These are phyloP conservation scores for Talaromyces proteolyticus DNA, from an alignment of 495 filamentous ascomycete genomes.

Conservation along the genomic window DNA sequence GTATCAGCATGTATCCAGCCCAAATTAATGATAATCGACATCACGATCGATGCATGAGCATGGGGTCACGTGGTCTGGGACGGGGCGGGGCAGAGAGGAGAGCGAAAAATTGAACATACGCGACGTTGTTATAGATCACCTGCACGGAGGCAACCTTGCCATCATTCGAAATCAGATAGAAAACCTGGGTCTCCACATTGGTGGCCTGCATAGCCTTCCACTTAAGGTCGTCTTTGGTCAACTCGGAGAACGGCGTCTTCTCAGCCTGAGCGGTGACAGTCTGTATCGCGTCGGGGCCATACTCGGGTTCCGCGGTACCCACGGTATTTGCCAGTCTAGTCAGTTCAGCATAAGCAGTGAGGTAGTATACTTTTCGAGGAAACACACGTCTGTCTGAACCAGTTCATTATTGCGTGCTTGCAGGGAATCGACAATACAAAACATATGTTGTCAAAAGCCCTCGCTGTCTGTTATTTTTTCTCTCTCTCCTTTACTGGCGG, in stretches of 20 bases:
- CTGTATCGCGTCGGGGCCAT: slow-evolving; percentile 69
- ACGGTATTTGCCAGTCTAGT: slow-evolving; percentile 68
- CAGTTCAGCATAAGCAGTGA: background rate
- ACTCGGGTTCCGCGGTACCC: slow-evolving; percentile 78
- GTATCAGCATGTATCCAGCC: slow-evolving; percentile 23
- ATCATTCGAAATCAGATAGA: slow-evolving; percentile 65
- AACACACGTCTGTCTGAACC: slow-evolving; percentile 51
- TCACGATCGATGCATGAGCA: too few relatives aligned
- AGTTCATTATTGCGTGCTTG: slow-evolving; percentile 35
- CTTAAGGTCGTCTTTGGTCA: slow-evolving; percentile 60
- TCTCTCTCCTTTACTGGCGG: too few relatives aligned
- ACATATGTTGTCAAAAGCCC: background rate
- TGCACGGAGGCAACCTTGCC: slow-evolving; percentile 64
- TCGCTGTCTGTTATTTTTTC: too few relatives aligned
- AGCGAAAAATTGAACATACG: slow-evolving; percentile 35
- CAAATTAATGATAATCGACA: too few relatives aligned
- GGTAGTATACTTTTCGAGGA: background rate
- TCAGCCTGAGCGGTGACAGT: slow-evolving; percentile 65
- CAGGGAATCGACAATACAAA: too few relatives aligned
- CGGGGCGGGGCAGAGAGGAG: background rate
- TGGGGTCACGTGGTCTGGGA: background rate
- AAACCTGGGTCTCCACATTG: slow-evolving; percentile 74
- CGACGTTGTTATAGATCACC: slow-evolving; percentile 83
- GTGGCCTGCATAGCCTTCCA: slow-evolving; percentile 67
- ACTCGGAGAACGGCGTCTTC: slow-evolving; percentile 61